Evolutionary conservation across 139 green algal genomes (phyloP).

Genomic region (Eudorina sp.): DNA sequence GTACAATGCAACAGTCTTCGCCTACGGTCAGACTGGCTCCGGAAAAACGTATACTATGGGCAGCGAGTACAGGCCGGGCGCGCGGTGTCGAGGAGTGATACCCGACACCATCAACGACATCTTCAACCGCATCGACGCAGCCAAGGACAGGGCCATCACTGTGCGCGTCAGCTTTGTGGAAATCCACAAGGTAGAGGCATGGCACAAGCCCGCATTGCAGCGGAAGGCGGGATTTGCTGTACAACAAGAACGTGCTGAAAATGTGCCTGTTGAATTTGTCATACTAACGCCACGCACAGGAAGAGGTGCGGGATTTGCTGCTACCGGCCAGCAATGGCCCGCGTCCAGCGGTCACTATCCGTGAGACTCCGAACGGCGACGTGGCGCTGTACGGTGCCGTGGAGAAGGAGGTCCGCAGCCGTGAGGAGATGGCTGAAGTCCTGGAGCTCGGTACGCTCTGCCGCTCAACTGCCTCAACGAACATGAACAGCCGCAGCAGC

Average conservation of each 20-base stretch:
- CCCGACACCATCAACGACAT: conserved; percentile 85
- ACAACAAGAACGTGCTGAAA: too few species aligned
- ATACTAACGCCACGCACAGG: conserved; percentile 75
- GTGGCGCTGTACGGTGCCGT: conserved; percentile 85
- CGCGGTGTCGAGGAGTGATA: conserved; percentile 80
- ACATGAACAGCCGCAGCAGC: conserved; percentile 90
- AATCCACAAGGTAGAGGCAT: conserved; percentile 92
- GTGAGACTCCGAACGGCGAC: conserved; percentile 80
- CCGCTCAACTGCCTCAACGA: conserved; percentile 86
- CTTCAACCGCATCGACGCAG: conserved; percentile 73
- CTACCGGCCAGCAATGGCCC: conserved; percentile 43
- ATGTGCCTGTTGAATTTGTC: too few species aligned
- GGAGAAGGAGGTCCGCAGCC: conserved; percentile 83
- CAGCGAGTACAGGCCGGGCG: conserved; percentile 72
- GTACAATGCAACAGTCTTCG: conserved; percentile 92
- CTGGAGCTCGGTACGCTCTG: conserved; percentile 86
- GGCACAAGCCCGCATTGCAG: too few species aligned
- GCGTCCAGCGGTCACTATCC: conserved; percentile 75
- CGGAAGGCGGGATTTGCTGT: too few species aligned
- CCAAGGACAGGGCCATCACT: conserved; percentile 70
- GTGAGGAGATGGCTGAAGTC: conserved; percentile 85
- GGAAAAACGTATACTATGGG: conserved; percentile 96
- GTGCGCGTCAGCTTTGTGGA: conserved; percentile 94
- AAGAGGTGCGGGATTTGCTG: conserved; percentile 91
- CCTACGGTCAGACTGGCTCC: conserved; percentile 80